phyloP scores from a whole-genome alignment of 768 basidiomycete species.

The Lactifluus pinguis region DNA sequence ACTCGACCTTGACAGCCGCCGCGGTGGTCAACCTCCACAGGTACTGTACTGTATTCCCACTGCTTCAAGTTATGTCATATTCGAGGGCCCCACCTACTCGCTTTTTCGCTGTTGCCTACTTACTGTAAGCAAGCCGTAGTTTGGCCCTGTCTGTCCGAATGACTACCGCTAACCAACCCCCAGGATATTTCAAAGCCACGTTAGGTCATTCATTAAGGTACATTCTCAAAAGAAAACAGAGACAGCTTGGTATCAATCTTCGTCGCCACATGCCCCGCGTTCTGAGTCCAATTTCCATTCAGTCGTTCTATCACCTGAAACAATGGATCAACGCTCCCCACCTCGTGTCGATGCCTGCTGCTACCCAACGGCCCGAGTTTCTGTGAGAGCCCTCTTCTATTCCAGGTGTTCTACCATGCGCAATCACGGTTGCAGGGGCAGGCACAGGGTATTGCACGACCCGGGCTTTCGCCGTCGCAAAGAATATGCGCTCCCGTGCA shows the following conservation, averaged over 20 bases:
- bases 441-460: background rate
- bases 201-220: too few relatives aligned
- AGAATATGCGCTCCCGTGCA: slow-evolving; percentile 4
- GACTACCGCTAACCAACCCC: too few relatives aligned
- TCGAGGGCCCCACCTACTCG: too few relatives aligned
- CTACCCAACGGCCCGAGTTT: slow-evolving; percentile 14
- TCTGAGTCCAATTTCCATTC: slow-evolving; percentile 9
- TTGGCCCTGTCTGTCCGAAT: too few relatives aligned
- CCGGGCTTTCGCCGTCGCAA: background rate
- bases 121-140: too few relatives aligned
- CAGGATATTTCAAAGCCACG: background rate
- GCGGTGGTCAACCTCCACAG: too few relatives aligned
- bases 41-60: too few relatives aligned
- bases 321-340: slow-evolving; percentile 15
- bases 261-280: background rate
- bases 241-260: slow-evolving; percentile 3
- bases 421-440: background rate
- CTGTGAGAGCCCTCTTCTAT: slow-evolving; percentile 20
- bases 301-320: background rate
- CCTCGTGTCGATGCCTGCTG: slow-evolving; percentile 1
- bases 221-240: background rate
- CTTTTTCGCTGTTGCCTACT: too few relatives aligned
- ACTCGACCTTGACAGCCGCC: too few relatives aligned
- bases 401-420: background rate
- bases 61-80: too few relatives aligned